Percentiles rank a stretch among this genome's conserved stretches.
These are phyloP conservation scores for Ligustrum vulgare DNA, from an alignment of 257 asterid species.

Conservation along the genomic window DNA sequence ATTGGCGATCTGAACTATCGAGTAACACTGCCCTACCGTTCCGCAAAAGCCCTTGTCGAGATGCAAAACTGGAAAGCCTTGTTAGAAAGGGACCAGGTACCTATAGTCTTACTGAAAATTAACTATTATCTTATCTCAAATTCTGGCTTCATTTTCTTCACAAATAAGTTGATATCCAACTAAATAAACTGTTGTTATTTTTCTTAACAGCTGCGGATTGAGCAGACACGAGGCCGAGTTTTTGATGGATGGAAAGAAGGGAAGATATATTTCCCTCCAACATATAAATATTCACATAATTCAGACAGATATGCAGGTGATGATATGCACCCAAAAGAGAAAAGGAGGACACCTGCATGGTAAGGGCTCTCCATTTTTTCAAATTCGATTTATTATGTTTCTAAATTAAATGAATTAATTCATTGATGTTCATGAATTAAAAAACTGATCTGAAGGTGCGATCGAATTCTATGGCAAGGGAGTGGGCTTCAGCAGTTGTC, in stretches of 20 bases:
- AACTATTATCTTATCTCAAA: constrained; percentile 7
- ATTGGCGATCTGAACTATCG: constrained; percentile 97
- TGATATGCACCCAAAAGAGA: constrained; percentile 94
- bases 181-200: constrained; percentile 19
- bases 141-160: neutral
- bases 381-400: neutral
- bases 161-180: constrained; percentile 2
- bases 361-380: constrained; percentile 28
- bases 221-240: constrained; percentile 90
- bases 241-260: constrained; percentile 98
- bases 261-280: constrained; percentile 94
- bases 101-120: constrained; percentile 9
- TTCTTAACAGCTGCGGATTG: constrained; percentile 64
- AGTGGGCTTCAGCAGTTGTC: constrained; percentile 87
- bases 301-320: constrained; percentile 97
- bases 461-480: constrained; percentile 90
- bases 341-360: constrained; percentile 98
- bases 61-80: constrained; percentile 99
- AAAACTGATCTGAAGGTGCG: constrained; percentile 76
- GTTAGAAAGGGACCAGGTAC: constrained; percentile 91
- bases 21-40: constrained; percentile 83
- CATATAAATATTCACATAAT: constrained; percentile 88
- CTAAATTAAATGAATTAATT: neutral
- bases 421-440: neutral
- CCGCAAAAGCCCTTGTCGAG: constrained; percentile 93